These are phyloP conservation scores for Amanita rimosa DNA, from an alignment of 768 basidiomycete species.

Conservation along the genomic window DNA sequence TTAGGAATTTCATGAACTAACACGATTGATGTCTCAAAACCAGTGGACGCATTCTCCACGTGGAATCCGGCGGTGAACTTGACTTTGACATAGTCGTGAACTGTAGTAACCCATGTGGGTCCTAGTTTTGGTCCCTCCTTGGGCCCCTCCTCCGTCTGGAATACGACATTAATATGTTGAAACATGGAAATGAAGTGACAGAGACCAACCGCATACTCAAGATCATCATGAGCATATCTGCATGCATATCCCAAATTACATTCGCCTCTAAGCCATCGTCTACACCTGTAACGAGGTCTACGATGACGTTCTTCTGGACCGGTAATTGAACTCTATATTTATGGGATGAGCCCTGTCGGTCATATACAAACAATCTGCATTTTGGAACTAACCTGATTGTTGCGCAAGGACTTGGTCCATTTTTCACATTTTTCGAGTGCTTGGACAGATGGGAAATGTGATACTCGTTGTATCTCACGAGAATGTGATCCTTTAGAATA, in stretches of 20 bases:
- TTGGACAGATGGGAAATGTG: neutral
- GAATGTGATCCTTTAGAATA: neutral
- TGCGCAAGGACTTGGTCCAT: neutral
- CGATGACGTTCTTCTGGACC: neutral
- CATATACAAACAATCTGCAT: neutral
- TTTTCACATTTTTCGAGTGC: neutral
- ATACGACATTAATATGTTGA: neutral
- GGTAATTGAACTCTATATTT: neutral
- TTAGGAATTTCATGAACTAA: conserved; percentile 39
- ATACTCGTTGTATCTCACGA: neutral
- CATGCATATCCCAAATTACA: conserved; percentile 19
- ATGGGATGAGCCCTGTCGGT: neutral
- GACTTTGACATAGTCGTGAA: conserved; percentile 47
- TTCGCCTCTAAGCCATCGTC: conserved; percentile 15
- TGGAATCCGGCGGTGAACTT: conserved; percentile 51
- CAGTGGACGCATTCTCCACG: conserved; percentile 45
- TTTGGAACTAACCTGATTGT: neutral
- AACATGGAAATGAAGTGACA: neutral
- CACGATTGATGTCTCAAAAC: conserved; percentile 60
- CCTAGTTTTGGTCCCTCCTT: neutral
- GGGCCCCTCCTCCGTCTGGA: neutral
- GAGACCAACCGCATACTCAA: conserved; percentile 19
- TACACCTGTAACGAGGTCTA: conserved; percentile 13
- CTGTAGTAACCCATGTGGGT: conserved; percentile 12
- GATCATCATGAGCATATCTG: conserved; percentile 18